Conservation (phyloP, 2,329 filamentous ascomycete genomes). For the Fusarium mangiferae region DNA sequence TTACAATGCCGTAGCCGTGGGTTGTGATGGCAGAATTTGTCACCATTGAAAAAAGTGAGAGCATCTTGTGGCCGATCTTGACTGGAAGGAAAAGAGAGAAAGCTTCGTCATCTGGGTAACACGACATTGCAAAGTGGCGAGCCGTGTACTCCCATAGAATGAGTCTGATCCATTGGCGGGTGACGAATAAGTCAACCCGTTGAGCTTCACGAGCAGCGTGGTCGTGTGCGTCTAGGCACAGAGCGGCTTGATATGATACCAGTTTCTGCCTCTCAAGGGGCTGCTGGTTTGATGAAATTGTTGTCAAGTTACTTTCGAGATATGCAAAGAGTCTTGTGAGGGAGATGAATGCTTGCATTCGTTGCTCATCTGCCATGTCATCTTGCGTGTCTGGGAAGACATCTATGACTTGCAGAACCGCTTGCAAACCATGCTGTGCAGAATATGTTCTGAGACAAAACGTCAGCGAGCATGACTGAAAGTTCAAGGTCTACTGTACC, state of each 20-base stretch:
- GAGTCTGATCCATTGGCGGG: conserved; percentile 44
- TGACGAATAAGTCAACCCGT: conserved; percentile 43
- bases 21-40: conserved; percentile 36
- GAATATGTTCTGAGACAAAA: conserved; percentile 25
- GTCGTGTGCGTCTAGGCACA: conserved; percentile 28
- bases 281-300: conserved; percentile 23
- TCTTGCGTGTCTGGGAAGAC: conserved; percentile 34
- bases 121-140: conserved; percentile 42
- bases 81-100: conserved; percentile 43
- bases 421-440: conserved; percentile 38
- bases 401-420: conserved; percentile 39
- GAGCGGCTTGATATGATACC: conserved; percentile 33
- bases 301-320: conserved; percentile 36
- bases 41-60: conserved; percentile 39
- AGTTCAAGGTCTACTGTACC: neutral
- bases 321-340: conserved; percentile 41
- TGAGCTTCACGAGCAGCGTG: conserved; percentile 38
- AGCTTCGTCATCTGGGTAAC: conserved; percentile 37
- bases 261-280: conserved; percentile 35
- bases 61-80: conserved; percentile 42
- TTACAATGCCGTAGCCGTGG: conserved; percentile 44
- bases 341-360: conserved; percentile 36
- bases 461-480: neutral
- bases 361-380: conserved; percentile 18
- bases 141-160: conserved; percentile 45